A percentile compares a stretch with the other conserved stretches of the same genome.
phyloP scores from a whole-genome alignment of 1,284 basidiomycete genomes.

The Termitomyces sp. region DNA sequence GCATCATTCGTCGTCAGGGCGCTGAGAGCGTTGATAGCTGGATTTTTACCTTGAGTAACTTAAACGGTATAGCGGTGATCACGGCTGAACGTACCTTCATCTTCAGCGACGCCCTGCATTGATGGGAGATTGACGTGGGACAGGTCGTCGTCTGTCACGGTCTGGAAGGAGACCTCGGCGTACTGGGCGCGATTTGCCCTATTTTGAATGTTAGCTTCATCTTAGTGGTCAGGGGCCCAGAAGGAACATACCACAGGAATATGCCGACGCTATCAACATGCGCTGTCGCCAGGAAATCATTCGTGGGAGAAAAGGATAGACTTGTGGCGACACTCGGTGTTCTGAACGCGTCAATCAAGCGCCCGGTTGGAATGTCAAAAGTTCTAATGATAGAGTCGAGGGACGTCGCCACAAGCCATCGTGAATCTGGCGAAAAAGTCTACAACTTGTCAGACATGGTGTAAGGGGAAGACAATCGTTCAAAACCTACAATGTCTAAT shows the following conservation, averaged over 20 bases:
- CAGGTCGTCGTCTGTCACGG: constrained; percentile 73
- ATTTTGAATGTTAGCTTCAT: constrained; percentile 1
- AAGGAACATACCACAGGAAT: constrained; percentile 74
- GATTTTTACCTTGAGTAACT: background rate
- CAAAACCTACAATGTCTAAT: constrained; percentile 71
- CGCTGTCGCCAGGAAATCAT: constrained; percentile 93
- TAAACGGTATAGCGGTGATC: background rate
- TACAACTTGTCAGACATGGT: constrained; percentile 26
- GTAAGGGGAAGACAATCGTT: constrained; percentile 5
- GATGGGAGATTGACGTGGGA: constrained; percentile 72
- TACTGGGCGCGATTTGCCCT: constrained; percentile 97
- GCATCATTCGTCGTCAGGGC: constrained; percentile 55
- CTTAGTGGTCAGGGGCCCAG: background rate
- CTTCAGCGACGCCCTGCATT: constrained; percentile 75
- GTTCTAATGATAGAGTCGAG: constrained; percentile 92
- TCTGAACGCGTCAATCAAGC: constrained; percentile 88
- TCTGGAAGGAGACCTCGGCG: constrained; percentile 77
- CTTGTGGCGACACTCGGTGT: constrained; percentile 89
- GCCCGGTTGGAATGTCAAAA: constrained; percentile 92
- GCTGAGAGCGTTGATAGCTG: constrained; percentile 64
- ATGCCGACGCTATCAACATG: constrained; percentile 94
- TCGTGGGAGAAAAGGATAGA: constrained; percentile 89
- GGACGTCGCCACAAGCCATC: constrained; percentile 88
- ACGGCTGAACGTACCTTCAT: constrained; percentile 47
- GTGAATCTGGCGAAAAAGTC: constrained; percentile 90